Conservation (phyloP, 345 rosid species). For the Dovyalis caffra region DNA sequence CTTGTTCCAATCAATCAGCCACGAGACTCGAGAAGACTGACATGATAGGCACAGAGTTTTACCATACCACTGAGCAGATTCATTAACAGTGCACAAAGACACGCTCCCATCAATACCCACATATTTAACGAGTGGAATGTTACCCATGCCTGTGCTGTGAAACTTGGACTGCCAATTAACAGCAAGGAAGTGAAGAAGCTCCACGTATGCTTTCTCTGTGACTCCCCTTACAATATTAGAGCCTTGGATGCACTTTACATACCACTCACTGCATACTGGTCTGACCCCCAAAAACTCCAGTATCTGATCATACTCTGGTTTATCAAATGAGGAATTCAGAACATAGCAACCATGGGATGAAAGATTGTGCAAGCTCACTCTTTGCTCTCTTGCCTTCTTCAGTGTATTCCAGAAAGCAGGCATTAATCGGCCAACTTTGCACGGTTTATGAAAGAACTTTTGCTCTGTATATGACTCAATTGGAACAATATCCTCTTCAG, state of each 20-base stretch:
- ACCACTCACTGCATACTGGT: slow-evolving; percentile 50
- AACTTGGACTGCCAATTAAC: slow-evolving; percentile 51
- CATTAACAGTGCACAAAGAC: slow-evolving; percentile 34
- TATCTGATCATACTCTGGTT: slow-evolving; percentile 26
- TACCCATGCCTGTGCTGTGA: slow-evolving; percentile 22
- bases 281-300: slow-evolving; percentile 53
- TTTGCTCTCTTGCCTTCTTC: slow-evolving; percentile 44
- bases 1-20: slow-evolving; percentile 60
- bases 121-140: slow-evolving; percentile 54
- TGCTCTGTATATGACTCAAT: slow-evolving; percentile 50
- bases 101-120: slow-evolving; percentile 34
- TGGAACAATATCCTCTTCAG: slow-evolving; percentile 48
- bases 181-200: slow-evolving; percentile 50
- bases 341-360: slow-evolving; percentile 56
- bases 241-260: slow-evolving; percentile 54
- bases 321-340: slow-evolving; percentile 50
- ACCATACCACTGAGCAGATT: not conserved
- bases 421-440: slow-evolving; percentile 52
- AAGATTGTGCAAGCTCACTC: slow-evolving; percentile 52
- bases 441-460: slow-evolving; percentile 60
- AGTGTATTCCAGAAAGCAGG: slow-evolving; percentile 60
- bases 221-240: slow-evolving; percentile 50
- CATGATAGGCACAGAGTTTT: slow-evolving; percentile 25
- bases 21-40: slow-evolving; percentile 2
- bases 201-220: slow-evolving; percentile 45